phyloP scores from a whole-genome alignment of 202 grass and related monocot genomes.

The Schoenoplectus tabernaemontani region DNA sequence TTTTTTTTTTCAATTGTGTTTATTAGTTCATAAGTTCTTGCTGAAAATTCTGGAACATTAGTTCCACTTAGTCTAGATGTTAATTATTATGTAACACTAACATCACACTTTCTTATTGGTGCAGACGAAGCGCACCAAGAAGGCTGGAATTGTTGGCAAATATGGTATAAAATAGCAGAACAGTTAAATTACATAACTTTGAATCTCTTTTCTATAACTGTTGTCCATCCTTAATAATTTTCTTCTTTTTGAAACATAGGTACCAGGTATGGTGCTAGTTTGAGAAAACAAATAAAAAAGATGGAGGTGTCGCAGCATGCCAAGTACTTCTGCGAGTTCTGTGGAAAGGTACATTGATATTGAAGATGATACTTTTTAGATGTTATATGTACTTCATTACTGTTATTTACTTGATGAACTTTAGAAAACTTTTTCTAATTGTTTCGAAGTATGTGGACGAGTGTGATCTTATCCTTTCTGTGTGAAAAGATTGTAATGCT shows the following conservation, averaged over 20 bases:
- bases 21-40: too few relatives aligned
- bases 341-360: constrained; percentile 49
- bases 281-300: constrained; percentile 98
- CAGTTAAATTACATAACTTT: not conserved
- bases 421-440: not conserved
- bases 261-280: constrained; percentile 96
- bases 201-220: not conserved
- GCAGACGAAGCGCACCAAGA: constrained; percentile 95
- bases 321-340: constrained; percentile 97
- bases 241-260: constrained; percentile 29
- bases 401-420: not conserved
- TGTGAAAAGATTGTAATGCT: not conserved
- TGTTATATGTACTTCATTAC: not conserved
- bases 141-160: constrained; percentile 86
- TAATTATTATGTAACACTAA: constrained; percentile 7
- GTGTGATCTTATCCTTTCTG: not conserved
- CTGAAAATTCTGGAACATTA: too few relatives aligned
- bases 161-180: constrained; percentile 42
- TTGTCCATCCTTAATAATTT: not conserved
- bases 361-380: not conserved
- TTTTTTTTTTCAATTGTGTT: too few relatives aligned
- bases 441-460: not conserved
- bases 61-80: too few relatives aligned
- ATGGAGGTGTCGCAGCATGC: constrained; percentile 95
- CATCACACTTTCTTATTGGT: not conserved